These are phyloP conservation scores for Lodderomyces pseudojiufengensis DNA, from an alignment of 1,139 yeast species.

Conservation along the genomic window DNA sequence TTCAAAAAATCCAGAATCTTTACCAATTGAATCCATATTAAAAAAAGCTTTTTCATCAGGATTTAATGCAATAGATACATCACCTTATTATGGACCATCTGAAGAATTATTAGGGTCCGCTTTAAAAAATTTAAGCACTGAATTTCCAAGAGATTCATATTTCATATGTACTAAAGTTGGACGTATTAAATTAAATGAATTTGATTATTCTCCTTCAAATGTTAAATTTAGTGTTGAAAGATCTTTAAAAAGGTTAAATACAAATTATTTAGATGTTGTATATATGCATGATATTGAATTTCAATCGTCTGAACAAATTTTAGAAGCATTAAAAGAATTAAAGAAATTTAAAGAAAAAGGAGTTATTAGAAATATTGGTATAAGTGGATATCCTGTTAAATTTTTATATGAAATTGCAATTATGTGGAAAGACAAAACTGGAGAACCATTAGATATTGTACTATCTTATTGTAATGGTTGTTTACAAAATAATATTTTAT, in stretches of 20 bases:
- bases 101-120: slow-evolving; percentile 74
- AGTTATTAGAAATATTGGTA: slow-evolving; percentile 60
- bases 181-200: slow-evolving; percentile 59
- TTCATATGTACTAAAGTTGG: slow-evolving; percentile 88
- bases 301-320: slow-evolving; percentile 50
- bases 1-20: slow-evolving; percentile 55
- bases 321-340: slow-evolving; percentile 63
- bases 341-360: slow-evolving; percentile 62
- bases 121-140: slow-evolving; percentile 31
- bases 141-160: slow-evolving; percentile 56
- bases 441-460: slow-evolving; percentile 64
- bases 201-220: slow-evolving; percentile 65
- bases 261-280: slow-evolving; percentile 71
- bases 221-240: slow-evolving; percentile 63
- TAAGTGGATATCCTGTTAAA: slow-evolving; percentile 84
- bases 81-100: slow-evolving; percentile 91
- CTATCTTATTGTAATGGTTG: slow-evolving; percentile 82
- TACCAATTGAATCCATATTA: slow-evolving; percentile 59
- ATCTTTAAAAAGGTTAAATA: slow-evolving; percentile 61
- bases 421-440: slow-evolving; percentile 35
- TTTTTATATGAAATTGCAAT: slow-evolving; percentile 52
- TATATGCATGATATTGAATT: slow-evolving; percentile 91
- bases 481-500: slow-evolving; percentile 66
- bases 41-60: slow-evolving; percentile 62
- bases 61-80: slow-evolving; percentile 77